Conservation (phyloP, 176 grass and related monocot species). For the Otatea glauca region DNA sequence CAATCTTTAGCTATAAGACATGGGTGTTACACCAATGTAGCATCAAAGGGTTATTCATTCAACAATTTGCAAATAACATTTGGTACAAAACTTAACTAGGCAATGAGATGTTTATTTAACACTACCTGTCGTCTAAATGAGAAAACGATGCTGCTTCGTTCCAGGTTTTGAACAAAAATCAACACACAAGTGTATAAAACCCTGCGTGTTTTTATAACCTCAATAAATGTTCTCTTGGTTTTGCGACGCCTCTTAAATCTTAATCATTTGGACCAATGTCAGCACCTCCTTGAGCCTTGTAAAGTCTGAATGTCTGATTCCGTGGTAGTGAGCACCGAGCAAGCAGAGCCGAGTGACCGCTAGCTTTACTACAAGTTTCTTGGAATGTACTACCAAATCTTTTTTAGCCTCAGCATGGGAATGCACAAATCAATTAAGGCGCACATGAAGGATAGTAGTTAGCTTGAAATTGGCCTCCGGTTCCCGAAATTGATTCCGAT, state of each 20-base stretch:
- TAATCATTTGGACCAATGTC: constrained; percentile 49
- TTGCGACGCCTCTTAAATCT: constrained; percentile 3
- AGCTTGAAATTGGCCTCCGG: constrained; percentile 38
- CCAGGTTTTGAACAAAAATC: background rate
- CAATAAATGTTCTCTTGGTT: constrained; percentile 55
- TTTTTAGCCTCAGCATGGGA: constrained; percentile 46
- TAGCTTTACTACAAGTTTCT: constrained; percentile 35
- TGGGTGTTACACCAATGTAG: too few relatives aligned
- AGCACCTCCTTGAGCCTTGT: constrained; percentile 49
- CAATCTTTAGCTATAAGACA: background rate
- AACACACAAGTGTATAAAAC: background rate
- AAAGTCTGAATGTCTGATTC: constrained; percentile 56
- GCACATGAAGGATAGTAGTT: constrained; percentile 43
- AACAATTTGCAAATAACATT: background rate
- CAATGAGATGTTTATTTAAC: background rate
- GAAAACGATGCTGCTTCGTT: background rate
- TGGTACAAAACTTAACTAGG: background rate
- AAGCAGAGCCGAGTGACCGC: constrained; percentile 3
- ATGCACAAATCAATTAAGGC: constrained; percentile 53
- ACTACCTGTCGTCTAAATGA: background rate
- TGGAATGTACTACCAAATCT: constrained; percentile 43
- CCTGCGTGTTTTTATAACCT: constrained; percentile 37
- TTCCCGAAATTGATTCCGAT: constrained; percentile 31
- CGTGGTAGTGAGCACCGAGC: background rate
- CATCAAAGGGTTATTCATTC: background rate